Evolutionary conservation across 495 filamentous ascomycete species (phyloP).

Genomic region (Sporormia fimetaria): DNA sequence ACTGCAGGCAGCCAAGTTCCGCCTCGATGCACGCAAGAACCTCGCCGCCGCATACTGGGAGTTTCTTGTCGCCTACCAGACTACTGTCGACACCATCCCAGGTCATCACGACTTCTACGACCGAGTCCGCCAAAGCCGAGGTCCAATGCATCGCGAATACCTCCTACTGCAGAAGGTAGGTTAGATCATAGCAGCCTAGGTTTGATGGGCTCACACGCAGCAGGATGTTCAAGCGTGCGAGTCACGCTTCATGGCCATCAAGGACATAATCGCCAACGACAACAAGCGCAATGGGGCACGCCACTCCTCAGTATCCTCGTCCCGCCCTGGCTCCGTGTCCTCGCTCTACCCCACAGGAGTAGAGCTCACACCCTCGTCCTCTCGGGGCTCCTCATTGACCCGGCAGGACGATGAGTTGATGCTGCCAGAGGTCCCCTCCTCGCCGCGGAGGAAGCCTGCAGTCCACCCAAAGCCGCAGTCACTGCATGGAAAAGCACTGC

Average conservation of each 20-base stretch:
- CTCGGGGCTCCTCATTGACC: conserved; percentile 14
- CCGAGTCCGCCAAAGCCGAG: conserved; percentile 35
- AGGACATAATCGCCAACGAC: conserved; percentile 55
- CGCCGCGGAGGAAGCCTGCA: conserved; percentile 36
- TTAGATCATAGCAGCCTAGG: conserved; percentile 18
- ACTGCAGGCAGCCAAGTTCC: conserved; percentile 24
- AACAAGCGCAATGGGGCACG: conserved; percentile 44
- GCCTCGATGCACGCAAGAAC: conserved; percentile 29
- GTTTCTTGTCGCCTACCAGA: conserved; percentile 67
- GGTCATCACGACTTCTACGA: conserved; percentile 53
- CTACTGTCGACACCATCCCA: conserved; percentile 64
- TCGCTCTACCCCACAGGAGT: neutral
- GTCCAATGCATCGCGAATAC: conserved; percentile 39
- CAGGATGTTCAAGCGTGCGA: conserved; percentile 30
- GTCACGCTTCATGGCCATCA: conserved; percentile 46
- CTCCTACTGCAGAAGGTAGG: conserved; percentile 40
- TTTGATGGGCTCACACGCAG: conserved; percentile 7
- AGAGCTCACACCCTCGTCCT: conserved; percentile 5
- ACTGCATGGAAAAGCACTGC: conserved; percentile 45
- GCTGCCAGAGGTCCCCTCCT: conserved; percentile 12
- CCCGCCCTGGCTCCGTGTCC: conserved; percentile 10
- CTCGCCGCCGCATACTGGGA: conserved; percentile 60
- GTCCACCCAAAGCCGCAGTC: conserved; percentile 53
- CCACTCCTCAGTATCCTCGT: conserved; percentile 4
- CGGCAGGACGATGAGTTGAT: conserved; percentile 22